Evolutionary conservation across 345 rosid species (phyloP).

Genomic region (Erysimum cheiranthoides): DNA sequence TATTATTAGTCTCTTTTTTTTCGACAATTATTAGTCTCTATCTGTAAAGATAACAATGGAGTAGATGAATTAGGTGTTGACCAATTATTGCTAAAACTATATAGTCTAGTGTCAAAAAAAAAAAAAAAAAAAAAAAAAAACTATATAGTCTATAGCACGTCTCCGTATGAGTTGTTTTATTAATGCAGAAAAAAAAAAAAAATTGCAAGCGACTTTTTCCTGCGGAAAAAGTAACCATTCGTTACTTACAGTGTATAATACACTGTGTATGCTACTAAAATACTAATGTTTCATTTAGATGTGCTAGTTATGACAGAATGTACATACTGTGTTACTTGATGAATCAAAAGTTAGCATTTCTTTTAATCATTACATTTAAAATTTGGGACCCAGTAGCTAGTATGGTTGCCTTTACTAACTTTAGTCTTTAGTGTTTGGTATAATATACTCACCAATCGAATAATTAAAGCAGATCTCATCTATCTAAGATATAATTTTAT

Average conservation of each 20-base stretch:
- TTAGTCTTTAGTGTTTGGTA: not conserved
- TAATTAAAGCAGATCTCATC: conserved; percentile 22
- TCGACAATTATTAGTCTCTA: not conserved
- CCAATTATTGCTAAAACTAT: conserved; percentile 7
- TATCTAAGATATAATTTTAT: not conserved
- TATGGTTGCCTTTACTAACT: not conserved
- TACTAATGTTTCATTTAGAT: no score
- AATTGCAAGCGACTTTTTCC: not conserved
- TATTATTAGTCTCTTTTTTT: not conserved
- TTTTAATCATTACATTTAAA: not conserved
- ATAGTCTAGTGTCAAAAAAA: no score
- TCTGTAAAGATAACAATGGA: not conserved
- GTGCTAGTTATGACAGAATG: not conserved
- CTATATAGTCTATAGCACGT: conserved; percentile 32
- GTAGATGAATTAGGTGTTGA: conserved; percentile 35
- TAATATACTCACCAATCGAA: conserved; percentile 28
- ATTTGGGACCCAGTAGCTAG: conserved; percentile 26
- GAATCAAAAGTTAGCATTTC: conserved; percentile 16
- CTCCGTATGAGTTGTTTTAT: conserved; percentile 2
- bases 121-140: no score
- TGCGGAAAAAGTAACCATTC: not conserved
- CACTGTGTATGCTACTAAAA: no score
- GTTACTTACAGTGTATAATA: not conserved
- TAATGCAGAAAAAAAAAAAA: not conserved
- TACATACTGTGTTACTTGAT: not conserved